phyloP scores from a whole-genome alignment of 345 rosid genomes.

The Sonneratia alba region DNA sequence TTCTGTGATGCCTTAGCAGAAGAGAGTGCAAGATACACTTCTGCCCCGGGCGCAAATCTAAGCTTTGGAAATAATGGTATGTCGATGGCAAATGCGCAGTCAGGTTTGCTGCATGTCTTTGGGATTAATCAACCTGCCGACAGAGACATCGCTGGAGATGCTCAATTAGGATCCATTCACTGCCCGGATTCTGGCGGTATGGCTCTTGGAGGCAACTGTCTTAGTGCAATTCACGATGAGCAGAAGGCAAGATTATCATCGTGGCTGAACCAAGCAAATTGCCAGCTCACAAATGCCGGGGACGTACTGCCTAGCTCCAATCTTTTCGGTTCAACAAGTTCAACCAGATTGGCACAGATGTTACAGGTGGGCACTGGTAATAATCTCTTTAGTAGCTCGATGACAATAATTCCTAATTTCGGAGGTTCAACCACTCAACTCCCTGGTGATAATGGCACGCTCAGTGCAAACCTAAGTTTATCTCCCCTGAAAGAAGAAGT shows the following conservation, averaged over 20 bases:
- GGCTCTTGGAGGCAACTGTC: constrained; percentile 1
- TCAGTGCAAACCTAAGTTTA: constrained; percentile 33
- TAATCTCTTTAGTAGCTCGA: constrained; percentile 32
- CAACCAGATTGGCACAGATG: constrained; percentile 47
- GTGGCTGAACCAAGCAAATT: constrained; percentile 19
- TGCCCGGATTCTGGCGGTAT: background rate
- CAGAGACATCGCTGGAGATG: constrained; percentile 31
- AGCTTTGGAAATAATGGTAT: constrained; percentile 38
- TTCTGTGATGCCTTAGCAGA: constrained; percentile 90
- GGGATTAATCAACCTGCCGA: constrained; percentile 25
- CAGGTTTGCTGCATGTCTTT: constrained; percentile 46
- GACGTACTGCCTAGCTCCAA: constrained; percentile 7
- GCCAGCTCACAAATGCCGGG: constrained; percentile 6
- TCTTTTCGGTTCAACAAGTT: constrained; percentile 13
- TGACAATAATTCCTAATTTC: constrained; percentile 29
- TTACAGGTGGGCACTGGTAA: constrained; percentile 36
- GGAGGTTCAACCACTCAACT: constrained; percentile 20
- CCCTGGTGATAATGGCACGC: background rate
- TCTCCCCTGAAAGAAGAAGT: constrained; percentile 42
- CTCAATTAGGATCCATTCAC: constrained; percentile 26
- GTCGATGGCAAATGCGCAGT: background rate
- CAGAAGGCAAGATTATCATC: constrained; percentile 21
- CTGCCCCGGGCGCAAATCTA: constrained; percentile 42
- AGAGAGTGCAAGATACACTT: constrained; percentile 58
- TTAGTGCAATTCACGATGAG: constrained; percentile 7